These are phyloP conservation scores for Pichia insulana DNA, from an alignment of 805 yeast genomes.

Conservation along the genomic window DNA sequence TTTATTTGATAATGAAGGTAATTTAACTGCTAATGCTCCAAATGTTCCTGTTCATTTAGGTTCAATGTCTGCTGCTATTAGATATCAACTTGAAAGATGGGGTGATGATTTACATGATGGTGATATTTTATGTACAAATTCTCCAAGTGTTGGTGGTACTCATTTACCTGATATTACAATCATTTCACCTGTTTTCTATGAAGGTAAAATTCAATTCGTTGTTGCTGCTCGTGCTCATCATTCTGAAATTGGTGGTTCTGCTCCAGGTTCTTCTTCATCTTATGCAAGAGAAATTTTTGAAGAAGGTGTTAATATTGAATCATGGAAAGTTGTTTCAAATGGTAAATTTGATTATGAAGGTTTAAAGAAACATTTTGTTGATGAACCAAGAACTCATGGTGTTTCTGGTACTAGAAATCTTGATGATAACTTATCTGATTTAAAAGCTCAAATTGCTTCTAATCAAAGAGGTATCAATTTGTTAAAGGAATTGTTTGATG, in stretches of 20 bases:
- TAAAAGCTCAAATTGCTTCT: conserved; percentile 83
- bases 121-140: conserved; percentile 70
- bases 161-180: conserved; percentile 89
- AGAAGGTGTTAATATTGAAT: conserved; percentile 84
- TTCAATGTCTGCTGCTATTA: conserved; percentile 75
- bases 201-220: conserved; percentile 60
- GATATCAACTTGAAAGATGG: conserved; percentile 62
- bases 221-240: conserved; percentile 95
- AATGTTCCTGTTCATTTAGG: conserved; percentile 83
- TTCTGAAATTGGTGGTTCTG: conserved; percentile 87
- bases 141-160: conserved; percentile 79
- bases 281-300: conserved; percentile 75
- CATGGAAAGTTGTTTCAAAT: conserved; percentile 61
- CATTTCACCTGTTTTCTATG: conserved; percentile 78
- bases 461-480: conserved; percentile 76
- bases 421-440: conserved; percentile 74
- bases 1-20: conserved; percentile 66
- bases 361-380: conserved; percentile 45
- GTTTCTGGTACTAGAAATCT: conserved; percentile 85
- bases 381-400: conserved; percentile 76
- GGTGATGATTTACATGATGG: conserved; percentile 55
- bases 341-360: conserved; percentile 74
- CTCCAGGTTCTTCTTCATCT: conserved; percentile 95
- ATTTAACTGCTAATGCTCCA: conserved; percentile 80
- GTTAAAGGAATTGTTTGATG: conserved; percentile 49